phyloP scores from a whole-genome alignment of 768 basidiomycete species.

The Macrolepiota fuliginosa region DNA sequence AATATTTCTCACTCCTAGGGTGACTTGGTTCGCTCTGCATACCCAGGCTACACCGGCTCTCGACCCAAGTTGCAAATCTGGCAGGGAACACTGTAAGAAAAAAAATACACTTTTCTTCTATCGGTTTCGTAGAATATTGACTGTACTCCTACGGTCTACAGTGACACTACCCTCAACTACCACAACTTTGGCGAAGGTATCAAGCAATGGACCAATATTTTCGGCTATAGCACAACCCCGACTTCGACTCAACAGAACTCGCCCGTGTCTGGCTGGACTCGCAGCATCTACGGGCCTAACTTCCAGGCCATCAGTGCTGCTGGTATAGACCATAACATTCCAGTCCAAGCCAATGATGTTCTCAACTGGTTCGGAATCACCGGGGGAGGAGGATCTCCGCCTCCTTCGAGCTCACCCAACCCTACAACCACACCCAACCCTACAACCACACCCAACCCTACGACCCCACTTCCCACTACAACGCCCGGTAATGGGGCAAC shows the following conservation, averaged over 20 bases:
- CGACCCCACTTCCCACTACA: constrained; percentile 17
- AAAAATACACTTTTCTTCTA: not conserved
- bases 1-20: constrained; percentile 26
- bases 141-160: constrained; percentile 13
- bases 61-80: constrained; percentile 52
- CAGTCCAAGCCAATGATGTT: constrained; percentile 43
- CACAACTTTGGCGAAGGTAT: constrained; percentile 50
- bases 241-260: constrained; percentile 35
- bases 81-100: constrained; percentile 45
- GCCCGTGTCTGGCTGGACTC: constrained; percentile 44
- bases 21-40: constrained; percentile 42
- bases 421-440: constrained; percentile 13
- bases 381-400: constrained; percentile 18
- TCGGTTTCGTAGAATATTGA: not conserved
- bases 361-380: constrained; percentile 48
- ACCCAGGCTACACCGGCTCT: constrained; percentile 50
- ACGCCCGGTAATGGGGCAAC: constrained; percentile 17
- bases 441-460: no score
- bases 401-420: constrained; percentile 10
- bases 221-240: constrained; percentile 42
- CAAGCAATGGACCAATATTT: constrained; percentile 57
- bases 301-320: constrained; percentile 49
- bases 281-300: constrained; percentile 44
- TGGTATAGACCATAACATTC: constrained; percentile 52
- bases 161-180: constrained; percentile 49